A percentile compares a stretch with the other conserved stretches of the same genome.
phyloP scores from a whole-genome alignment of 225 moss, liverwort and hornwort genomes.

The Thuidium tamariscinum region DNA sequence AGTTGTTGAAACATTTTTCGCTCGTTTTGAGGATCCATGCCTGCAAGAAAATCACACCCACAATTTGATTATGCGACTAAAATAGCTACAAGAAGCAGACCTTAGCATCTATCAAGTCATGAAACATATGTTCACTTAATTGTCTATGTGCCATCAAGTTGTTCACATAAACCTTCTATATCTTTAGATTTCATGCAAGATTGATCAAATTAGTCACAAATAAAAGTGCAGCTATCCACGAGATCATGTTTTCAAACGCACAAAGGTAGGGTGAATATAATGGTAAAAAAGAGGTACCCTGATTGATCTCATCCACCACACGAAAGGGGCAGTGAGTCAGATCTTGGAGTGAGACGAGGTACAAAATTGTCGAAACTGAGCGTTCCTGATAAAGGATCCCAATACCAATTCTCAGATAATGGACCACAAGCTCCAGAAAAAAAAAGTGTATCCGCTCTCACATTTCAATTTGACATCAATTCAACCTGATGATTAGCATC shows the following conservation, averaged over 20 bases:
- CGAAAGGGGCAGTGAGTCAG: slow-evolving; percentile 97
- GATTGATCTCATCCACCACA: slow-evolving; percentile 97
- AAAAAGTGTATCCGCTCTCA: neutral
- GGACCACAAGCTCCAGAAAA: neutral
- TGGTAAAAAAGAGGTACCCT: slow-evolving; percentile 35
- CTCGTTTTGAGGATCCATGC: slow-evolving; percentile 96
- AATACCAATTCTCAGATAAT: neutral
- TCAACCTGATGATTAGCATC: neutral
- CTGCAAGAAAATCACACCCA: slow-evolving; percentile 12
- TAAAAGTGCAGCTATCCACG: neutral
- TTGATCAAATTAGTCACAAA: neutral
- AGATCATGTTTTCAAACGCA: neutral
- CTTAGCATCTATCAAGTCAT: neutral
- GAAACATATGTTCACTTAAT: neutral
- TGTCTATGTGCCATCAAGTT: neutral
- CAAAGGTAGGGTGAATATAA: neutral
- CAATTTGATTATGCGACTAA: neutral
- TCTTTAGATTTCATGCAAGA: neutral
- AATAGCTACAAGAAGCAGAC: neutral
- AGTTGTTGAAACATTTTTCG: slow-evolving; percentile 99
- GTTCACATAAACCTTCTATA: neutral
- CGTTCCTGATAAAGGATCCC: slow-evolving; percentile 54
- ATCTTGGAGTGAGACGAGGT: slow-evolving; percentile 90
- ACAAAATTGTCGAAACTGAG: slow-evolving; percentile 88
- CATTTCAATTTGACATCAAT: neutral